Conservation (phyloP, 2,329 filamentous ascomycete genomes). For the Acrocalymma vagum region DNA sequence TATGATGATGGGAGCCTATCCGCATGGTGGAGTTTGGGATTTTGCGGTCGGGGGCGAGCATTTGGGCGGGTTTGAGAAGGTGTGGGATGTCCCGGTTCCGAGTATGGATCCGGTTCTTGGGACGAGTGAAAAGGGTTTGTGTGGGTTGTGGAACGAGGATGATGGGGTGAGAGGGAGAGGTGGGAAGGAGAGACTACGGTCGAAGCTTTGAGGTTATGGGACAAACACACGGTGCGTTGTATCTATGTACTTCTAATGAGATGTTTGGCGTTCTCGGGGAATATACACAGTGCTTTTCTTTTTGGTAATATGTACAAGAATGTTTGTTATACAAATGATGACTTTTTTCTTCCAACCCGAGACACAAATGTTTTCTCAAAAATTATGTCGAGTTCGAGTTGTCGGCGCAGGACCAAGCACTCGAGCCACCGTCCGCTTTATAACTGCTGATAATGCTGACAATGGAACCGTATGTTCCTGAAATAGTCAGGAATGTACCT, state of each 20-base stretch:
- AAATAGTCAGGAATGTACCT: conserved; percentile 15
- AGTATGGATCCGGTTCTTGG: conserved; percentile 60
- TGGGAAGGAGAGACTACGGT: background rate
- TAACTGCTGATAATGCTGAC: conserved; percentile 14
- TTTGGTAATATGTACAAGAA: too few species aligned
- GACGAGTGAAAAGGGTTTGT: conserved; percentile 42
- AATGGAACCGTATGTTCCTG: conserved; percentile 15
- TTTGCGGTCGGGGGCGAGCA: conserved; percentile 58
- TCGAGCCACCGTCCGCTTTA: conserved; percentile 10
- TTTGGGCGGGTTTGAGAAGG: conserved; percentile 49
- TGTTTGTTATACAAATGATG: too few species aligned
- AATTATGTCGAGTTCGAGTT: conserved; percentile 16
- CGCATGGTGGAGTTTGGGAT: conserved; percentile 59
- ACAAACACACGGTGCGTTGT: too few species aligned
- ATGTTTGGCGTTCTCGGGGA: too few species aligned
- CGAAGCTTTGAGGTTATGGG: too few species aligned
- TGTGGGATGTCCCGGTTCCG: conserved; percentile 58
- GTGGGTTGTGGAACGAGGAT: conserved; percentile 44
- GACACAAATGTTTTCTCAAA: too few species aligned
- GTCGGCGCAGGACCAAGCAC: conserved; percentile 14
- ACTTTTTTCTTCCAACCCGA: too few species aligned
- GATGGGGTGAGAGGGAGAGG: too few species aligned
- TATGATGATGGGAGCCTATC: conserved; percentile 68
- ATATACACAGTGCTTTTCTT: too few species aligned
- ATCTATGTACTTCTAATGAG: too few species aligned